A percentile compares a stretch with the other conserved stretches of the same genome.
Conservation (phyloP, 192 early-diverging fungal genomes). For the Jimgerdemannia flammicorona region DNA sequence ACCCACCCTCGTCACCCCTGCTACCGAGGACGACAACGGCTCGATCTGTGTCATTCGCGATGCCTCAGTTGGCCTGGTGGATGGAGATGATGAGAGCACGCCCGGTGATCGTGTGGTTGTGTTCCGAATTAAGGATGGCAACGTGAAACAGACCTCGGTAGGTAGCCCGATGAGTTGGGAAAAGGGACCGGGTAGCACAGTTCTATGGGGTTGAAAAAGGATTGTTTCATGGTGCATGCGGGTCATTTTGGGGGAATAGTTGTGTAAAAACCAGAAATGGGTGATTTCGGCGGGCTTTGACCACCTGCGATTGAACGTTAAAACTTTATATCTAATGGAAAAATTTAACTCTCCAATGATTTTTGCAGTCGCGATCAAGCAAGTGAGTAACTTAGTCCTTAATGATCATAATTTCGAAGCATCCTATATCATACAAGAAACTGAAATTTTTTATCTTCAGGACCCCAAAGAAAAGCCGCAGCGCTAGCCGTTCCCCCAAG, state of each 20-base stretch:
- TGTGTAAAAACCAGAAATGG: too few species aligned
- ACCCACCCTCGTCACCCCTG: too few species aligned
- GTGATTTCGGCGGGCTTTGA: too few species aligned
- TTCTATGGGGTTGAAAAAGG: background rate
- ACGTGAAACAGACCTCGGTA: background rate
- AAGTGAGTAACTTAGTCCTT: background rate
- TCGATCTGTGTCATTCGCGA: background rate
- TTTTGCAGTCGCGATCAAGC: background rate
- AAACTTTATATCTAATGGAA: too few species aligned
- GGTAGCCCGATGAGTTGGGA: background rate
- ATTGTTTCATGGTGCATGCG: too few species aligned
- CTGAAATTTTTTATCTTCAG: background rate
- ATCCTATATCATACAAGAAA: background rate
- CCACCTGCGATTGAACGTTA: too few species aligned
- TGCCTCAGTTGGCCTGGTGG: background rate
- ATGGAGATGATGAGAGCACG: background rate
- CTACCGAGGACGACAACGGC: background rate
- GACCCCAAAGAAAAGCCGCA: background rate
- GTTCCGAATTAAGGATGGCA: background rate
- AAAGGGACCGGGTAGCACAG: background rate
- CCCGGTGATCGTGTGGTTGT: background rate
- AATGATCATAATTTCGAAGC: background rate
- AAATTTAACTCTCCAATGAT: too few species aligned
- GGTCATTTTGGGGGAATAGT: too few species aligned
- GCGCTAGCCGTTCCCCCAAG: background rate